Conservation (phyloP, 1,139 yeast species). For the Yamadazyma jaroonii region DNA sequence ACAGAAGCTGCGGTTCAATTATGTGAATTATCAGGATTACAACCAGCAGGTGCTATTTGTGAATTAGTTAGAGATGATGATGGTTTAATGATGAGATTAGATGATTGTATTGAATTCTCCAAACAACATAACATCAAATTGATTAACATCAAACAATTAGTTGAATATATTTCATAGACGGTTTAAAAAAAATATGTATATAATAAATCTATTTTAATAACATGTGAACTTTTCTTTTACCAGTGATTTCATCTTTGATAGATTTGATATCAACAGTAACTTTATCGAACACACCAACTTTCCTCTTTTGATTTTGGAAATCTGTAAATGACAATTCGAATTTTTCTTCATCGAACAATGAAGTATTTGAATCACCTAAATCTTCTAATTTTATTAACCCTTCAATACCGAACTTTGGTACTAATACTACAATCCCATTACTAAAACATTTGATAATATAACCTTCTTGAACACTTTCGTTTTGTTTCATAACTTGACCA, state of each 20-base stretch:
- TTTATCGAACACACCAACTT: constrained; percentile 77
- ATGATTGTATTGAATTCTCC: constrained; percentile 77
- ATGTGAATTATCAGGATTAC: constrained; percentile 70
- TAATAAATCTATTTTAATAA: constrained; percentile 28
- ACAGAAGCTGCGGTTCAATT: constrained; percentile 97
- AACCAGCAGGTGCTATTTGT: constrained; percentile 90
- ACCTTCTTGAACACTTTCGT: constrained; percentile 77
- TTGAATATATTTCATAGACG: constrained; percentile 43
- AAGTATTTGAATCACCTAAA: constrained; percentile 62
- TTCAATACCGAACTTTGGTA: constrained; percentile 97
- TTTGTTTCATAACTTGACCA: constrained; percentile 92
- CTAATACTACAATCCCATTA: constrained; percentile 92
- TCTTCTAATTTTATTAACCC: constrained; percentile 83
- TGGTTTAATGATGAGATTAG: constrained; percentile 93
- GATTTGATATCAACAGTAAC: constrained; percentile 81
- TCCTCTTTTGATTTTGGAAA: constrained; percentile 40
- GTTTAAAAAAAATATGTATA: neutral
- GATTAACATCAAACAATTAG: constrained; percentile 78
- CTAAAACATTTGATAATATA: constrained; percentile 89
- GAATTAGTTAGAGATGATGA: constrained; percentile 92
- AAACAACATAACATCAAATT: constrained; percentile 61
- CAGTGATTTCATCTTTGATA: constrained; percentile 80
- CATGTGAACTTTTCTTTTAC: constrained; percentile 90
- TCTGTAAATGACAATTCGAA: constrained; percentile 62
- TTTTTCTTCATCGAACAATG: constrained; percentile 73